Base-by-base conservation (phyloP, 768 basidiomycete species). In the Dacryopinax spathularia region DNA sequence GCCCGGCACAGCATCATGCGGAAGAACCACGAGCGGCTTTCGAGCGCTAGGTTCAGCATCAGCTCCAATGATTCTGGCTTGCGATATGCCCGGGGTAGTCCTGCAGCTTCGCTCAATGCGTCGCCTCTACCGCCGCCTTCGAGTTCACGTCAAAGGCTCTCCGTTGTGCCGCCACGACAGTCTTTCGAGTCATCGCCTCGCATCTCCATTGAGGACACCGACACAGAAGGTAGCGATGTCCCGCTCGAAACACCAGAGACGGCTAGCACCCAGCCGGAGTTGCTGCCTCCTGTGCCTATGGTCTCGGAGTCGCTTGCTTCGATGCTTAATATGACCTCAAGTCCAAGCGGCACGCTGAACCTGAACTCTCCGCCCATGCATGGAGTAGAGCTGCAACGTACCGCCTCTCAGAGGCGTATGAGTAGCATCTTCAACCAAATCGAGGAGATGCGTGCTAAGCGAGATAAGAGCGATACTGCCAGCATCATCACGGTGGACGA, bases 401-500 rank as follows among this genome's bases (percentile, higher is more conserved):
- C 48, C 6, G 48, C 48, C 6, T 56, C 48, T 31, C 48, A 56
- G 48, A 22, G 48, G 15, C 48, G 48, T 29, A 56, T 56, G 48
- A 56, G 48, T 29, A 56, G 48, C 29, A 56, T 56, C 25, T 56
- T 56, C 48, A 56, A 56, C 48, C 48, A 56, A 29, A 56, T 56
- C 18, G 48, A 86, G 1, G 89, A 91, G 70, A 72, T 91, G 63
- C 79, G 89, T 65, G 88, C 84, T 72, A 89, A 85, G 72, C 84
- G 88, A 22, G 91, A 96, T 69, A 79, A 82, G 36, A 89, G 88
- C 0, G 92, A 95, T 70, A 91, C 91, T 7, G 91, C 90, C 2
- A 92, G 89, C 68, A 75, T 97, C 69, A 81, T 97, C 74, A 99
- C 95, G 0, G 90, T 99, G 25, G 95, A 99, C 70, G 92, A 99